These are phyloP conservation scores for Meredithiella fracta DNA, from an alignment of 2,329 filamentous ascomycete species.

Conservation along the genomic window DNA sequence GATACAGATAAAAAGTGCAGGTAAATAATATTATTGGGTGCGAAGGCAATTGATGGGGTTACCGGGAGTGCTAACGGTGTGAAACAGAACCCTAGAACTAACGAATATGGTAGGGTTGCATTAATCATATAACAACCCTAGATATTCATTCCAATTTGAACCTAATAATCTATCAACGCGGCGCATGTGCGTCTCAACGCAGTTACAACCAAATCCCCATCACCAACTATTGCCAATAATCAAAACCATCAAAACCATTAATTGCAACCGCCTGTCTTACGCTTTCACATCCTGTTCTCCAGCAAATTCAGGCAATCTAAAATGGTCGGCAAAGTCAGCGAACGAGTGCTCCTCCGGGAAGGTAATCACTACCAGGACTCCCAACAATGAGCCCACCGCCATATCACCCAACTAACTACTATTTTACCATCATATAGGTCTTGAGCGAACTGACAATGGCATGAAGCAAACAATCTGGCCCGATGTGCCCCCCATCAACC, in stretches of 20 bases:
- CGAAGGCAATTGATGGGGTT: too few relatives aligned
- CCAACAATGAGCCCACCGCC: neutral
- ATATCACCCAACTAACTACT: constrained; percentile 1
- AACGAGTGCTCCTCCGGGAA: constrained; percentile 46
- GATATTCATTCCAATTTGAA: too few relatives aligned
- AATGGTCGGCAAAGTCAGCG: constrained; percentile 50
- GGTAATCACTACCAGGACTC: constrained; percentile 25
- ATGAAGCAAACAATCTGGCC: constrained; percentile 94
- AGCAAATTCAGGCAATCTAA: too few relatives aligned
- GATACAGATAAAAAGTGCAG: too few relatives aligned
- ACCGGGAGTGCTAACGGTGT: too few relatives aligned
- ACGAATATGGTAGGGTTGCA: too few relatives aligned
- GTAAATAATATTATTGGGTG: too few relatives aligned
- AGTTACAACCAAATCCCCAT: neutral
- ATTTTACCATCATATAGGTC: constrained; percentile 42
- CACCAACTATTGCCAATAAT: neutral
- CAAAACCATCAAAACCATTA: too few relatives aligned
- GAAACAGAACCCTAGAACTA: too few relatives aligned
- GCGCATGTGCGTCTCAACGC: neutral
- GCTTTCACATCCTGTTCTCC: neutral
- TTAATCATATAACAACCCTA: too few relatives aligned
- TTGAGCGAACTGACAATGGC: constrained; percentile 94
- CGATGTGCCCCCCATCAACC: constrained; percentile 82
- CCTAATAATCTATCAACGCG: too few relatives aligned
- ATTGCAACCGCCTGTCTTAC: neutral